phyloP scores from a whole-genome alignment of 179 eudicot genomes.

The Heliamphora ciliata region DNA sequence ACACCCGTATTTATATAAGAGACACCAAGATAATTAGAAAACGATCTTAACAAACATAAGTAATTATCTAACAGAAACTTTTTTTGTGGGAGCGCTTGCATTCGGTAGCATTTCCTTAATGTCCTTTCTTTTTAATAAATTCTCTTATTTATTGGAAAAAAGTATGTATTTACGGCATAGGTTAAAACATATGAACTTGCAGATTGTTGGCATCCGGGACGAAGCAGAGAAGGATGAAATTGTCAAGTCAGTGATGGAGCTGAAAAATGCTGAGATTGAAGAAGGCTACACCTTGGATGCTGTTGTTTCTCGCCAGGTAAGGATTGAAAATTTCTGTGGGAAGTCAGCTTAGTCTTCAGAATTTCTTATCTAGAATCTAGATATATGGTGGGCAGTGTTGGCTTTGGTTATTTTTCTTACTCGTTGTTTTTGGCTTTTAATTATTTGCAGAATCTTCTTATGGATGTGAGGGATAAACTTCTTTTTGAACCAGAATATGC shows the following conservation, averaged over 20 bases:
- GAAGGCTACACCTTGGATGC: slow-evolving; percentile 84
- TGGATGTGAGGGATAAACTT: slow-evolving; percentile 96
- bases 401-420: slow-evolving; percentile 5
- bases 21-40: too few relatives aligned
- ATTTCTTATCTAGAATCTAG: background rate
- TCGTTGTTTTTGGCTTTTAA: slow-evolving; percentile 4
- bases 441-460: slow-evolving; percentile 62
- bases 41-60: too few relatives aligned
- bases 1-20: too few relatives aligned
- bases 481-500: slow-evolving; percentile 98
- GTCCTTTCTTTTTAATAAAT: background rate
- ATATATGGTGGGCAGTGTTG: slow-evolving; percentile 6
- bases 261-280: slow-evolving; percentile 80
- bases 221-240: slow-evolving; percentile 96
- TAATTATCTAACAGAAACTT: too few relatives aligned
- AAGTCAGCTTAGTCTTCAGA: slow-evolving; percentile 8
- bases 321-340: slow-evolving; percentile 15
- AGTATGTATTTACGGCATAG: background rate
- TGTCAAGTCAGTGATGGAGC: slow-evolving; percentile 81
- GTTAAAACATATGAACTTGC: slow-evolving; percentile 15
- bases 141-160: background rate
- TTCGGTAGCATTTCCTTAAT: too few relatives aligned
- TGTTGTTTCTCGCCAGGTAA: slow-evolving; percentile 75
- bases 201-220: slow-evolving; percentile 78
- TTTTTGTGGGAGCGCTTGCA: too few relatives aligned